These are phyloP conservation scores for Phytopythium oedochilum DNA, from an alignment of 352 stramenopile genomes.

Conservation along the genomic window DNA sequence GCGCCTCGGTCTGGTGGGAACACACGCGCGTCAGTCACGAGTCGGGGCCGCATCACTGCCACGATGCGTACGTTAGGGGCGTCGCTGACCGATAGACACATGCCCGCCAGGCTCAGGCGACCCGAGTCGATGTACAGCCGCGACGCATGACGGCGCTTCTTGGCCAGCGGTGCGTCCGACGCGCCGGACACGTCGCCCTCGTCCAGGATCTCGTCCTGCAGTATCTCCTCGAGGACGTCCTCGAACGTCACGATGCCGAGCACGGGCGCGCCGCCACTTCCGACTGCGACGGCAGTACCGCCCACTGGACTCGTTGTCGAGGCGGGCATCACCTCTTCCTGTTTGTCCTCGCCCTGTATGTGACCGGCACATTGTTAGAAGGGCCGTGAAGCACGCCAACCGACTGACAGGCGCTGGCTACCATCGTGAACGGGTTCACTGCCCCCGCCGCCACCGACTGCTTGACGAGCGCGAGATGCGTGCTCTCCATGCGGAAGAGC, in stretches of 20 bases:
- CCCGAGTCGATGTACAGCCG: conserved; percentile 38
- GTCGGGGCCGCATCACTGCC: background rate
- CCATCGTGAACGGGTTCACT: background rate
- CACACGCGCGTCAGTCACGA: background rate
- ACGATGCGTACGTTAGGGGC: conserved; percentile 15
- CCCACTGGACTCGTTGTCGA: background rate
- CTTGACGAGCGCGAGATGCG: conserved; percentile 94
- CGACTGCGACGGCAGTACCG: background rate
- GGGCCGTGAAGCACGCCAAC: background rate
- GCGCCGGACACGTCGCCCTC: conserved; percentile 83
- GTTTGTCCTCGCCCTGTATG: background rate
- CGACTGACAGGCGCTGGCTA: background rate
- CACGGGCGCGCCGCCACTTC: conserved; percentile 32
- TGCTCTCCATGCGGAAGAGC: conserved; percentile 92
- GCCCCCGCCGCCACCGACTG: conserved; percentile 47
- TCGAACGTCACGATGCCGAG: conserved; percentile 98
- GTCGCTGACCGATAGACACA: conserved; percentile 29
- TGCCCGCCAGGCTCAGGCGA: conserved; percentile 37
- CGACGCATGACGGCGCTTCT: conserved; percentile 45
- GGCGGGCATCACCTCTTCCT: background rate
- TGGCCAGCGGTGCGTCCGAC: conserved; percentile 22
- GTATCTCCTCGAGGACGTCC: conserved; percentile 98
- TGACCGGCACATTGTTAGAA: too few species aligned
- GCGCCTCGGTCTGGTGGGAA: conserved; percentile 15
- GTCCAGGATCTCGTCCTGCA: conserved; percentile 96